Evolutionary conservation across 176 grass and related monocot species (phyloP), one percentile per base, ranked within the genome.

Genomic region (Oryza nivara): DNA sequence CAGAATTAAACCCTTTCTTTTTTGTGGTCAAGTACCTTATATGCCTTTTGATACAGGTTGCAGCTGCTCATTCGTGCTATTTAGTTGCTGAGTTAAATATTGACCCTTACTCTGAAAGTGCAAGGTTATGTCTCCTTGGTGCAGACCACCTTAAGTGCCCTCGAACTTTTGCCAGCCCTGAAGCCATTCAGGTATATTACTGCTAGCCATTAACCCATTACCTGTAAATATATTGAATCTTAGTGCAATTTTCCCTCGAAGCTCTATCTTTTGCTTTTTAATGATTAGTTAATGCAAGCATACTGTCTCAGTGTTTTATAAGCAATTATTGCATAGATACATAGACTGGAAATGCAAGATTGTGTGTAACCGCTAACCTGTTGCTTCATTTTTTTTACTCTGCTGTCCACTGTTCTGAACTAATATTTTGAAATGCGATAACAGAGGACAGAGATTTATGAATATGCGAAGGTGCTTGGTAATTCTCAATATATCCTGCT

Each of bases 381-480:
- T 67, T 45, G 77, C 17, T 85, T 85, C 14, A 16, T 63, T 69
- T 73, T 61, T 75, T 81, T 75, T 72, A 23, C n/a, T 68, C 26
- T 80, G 74, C 68, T 71, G 40, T 76, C 67, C 35, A 80, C 30
- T 84, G 8, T 32, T 54, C 63, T 70, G 63, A 54, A 77, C 65
- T 89, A 86, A 91, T 84, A 79, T 71, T 75, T 71, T 43, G 16
- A 84, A 87, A 79, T 70, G 43, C 52, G 71, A 69, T 26, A 44
- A 89, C 87, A 99, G 96, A 94, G 96, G 84, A 99, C 96, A 72
- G 96, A 99, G 74, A 78, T 96, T 46, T 99, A 99, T 83, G 96
- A 99, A 69, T 94, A 99, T 74, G 90, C 96, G 28, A 99, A 99
- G 81, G 96, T 99, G 81, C 89, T 92, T 47, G 93, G 93, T 60